Evolutionary conservation across 768 basidiomycete species (phyloP), one percentile per base, ranked within the genome.

Genomic region (Tulasnella sp.): DNA sequence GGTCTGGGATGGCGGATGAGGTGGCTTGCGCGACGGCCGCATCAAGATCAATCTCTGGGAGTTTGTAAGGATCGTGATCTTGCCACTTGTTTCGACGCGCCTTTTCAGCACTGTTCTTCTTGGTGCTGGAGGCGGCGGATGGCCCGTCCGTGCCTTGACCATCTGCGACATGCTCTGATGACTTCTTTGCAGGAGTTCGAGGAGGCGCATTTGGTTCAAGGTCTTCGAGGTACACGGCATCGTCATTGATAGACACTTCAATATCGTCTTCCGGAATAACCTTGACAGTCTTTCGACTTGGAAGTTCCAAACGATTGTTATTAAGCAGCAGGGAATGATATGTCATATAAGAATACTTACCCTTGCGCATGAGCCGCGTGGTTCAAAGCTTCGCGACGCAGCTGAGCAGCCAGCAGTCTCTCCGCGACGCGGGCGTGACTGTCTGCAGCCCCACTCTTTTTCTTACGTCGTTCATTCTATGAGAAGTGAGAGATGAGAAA

Each of bases 381-480:
- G 56, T 81, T 82, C 59, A 98, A 72, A 15, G 93, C 95, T 65
- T 88, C 89, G 21, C 87, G 78, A 67, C 96, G 80, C 81, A 99
- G 76, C 64, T 96, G 93, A 3, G 94, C 94, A 3, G 94, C 91
- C 8, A 98, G 80, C 58, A 99, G 76, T 70, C 84, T 84, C 73
- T 97, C 92, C 0, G 96, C 96, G 19, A 96, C 75, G 69, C 86
- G 87, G 15, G 77, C 81, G 73, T 95, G 90, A 67, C 82, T 94
- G 1, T 80, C 77, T 3, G 85, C 89, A 9, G 94, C 94, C 2
- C 95, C 95, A 51, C 76, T 80, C 76, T 95, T 98, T 78, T 91
- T 90, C 69, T 81, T 82, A 76, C 81, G 94, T 55, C 96, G 76
- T 63, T 93, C 92, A 34, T 79, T 80, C 94, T 97, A 63, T 3